These are phyloP conservation scores for Trichosporon sp. DNA, from an alignment of 1,284 basidiomycete genomes.

Conservation along the genomic window DNA sequence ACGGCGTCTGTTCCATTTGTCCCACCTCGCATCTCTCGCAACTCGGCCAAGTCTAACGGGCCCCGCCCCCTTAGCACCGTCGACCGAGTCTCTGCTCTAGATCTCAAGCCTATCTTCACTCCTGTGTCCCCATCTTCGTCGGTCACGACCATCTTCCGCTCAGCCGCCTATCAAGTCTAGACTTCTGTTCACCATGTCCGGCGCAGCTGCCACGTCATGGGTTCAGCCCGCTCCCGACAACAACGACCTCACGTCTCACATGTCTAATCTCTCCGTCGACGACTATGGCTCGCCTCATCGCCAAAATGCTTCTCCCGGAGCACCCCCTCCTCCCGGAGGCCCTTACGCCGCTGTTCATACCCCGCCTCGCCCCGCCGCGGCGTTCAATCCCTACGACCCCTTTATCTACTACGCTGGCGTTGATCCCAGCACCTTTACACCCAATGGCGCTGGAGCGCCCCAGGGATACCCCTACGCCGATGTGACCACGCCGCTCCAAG, in stretches of 20 bases:
- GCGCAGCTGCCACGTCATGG: constrained; percentile 6
- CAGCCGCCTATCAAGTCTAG: neutral
- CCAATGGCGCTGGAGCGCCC: neutral
- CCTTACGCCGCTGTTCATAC: constrained; percentile 10
- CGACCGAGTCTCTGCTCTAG: neutral
- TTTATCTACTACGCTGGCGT: constrained; percentile 13
- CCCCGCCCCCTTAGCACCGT: neutral
- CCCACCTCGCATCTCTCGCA: neutral
- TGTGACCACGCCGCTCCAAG: constrained; percentile 11
- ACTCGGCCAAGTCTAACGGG: neutral
- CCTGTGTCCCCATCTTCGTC: neutral
- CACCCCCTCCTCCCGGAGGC: neutral
- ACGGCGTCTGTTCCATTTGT: neutral
- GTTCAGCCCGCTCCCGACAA: neutral
- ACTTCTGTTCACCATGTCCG: constrained; percentile 1
- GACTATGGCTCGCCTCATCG: constrained; percentile 2
- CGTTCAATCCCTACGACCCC: constrained; percentile 7
- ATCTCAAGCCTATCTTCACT: neutral
- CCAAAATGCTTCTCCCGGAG: neutral
- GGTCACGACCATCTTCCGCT: neutral
- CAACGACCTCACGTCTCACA: constrained; percentile 8
- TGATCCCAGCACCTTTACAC: neutral
- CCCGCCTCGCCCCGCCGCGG: constrained; percentile 7
- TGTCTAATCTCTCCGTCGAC: constrained; percentile 11
- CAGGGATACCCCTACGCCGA: constrained; percentile 7